Evolutionary conservation across 2,329 filamentous ascomycete species (phyloP).

Genomic region (Akanthomyces lecanii): DNA sequence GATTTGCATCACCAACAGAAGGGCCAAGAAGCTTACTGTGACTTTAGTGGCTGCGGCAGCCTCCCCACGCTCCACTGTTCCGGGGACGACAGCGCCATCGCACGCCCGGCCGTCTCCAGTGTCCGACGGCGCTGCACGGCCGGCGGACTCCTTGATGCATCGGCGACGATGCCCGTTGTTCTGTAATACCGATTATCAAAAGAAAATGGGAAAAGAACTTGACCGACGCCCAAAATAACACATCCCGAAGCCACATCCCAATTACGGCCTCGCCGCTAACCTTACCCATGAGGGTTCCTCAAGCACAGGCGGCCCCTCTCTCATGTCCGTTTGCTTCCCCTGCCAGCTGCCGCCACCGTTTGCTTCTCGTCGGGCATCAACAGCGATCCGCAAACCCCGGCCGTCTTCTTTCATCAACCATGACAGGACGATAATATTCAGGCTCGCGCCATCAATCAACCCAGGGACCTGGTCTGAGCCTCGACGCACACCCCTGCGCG

Average conservation of each 20-base stretch:
- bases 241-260: background rate
- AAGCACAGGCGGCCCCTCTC: conserved; percentile 2
- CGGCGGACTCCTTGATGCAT: background rate
- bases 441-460: conserved; percentile 8
- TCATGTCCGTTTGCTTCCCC: conserved; percentile 2
- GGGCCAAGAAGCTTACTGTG: background rate
- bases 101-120: conserved; percentile 12
- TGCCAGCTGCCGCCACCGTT: conserved; percentile 11
- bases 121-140: conserved; percentile 1
- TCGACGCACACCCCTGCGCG: background rate
- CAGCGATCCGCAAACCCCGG: background rate
- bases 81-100: background rate
- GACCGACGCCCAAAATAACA: background rate
- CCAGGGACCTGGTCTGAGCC: too few relatives aligned
- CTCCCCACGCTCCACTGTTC: conserved; percentile 1
- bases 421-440: background rate
- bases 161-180: background rate
- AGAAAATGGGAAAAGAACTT: background rate
- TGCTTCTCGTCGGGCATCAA: conserved; percentile 15
- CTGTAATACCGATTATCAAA: background rate
- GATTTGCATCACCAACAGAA: too few relatives aligned
- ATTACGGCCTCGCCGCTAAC: conserved; percentile 1
- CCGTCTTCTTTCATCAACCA: background rate
- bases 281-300: background rate
- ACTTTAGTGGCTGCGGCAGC: background rate